Percentiles rank a stretch among this genome's conserved stretches.
Conservation (phyloP, 192 early-diverging fungal genomes). For the Backusella sp. region DNA sequence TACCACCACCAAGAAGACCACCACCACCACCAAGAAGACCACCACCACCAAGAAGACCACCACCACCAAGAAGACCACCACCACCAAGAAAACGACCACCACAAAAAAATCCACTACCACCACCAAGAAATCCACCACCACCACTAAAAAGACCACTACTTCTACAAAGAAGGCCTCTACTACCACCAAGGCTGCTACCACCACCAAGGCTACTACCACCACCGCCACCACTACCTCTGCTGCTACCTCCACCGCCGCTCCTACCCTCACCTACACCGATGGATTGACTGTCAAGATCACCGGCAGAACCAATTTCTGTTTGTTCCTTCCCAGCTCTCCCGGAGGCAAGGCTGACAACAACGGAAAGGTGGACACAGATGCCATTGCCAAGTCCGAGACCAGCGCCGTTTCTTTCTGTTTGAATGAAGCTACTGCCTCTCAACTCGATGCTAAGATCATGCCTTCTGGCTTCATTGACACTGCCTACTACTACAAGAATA, state of each 20-base stretch:
- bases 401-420: conserved; percentile 45
- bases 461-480: conserved; percentile 26
- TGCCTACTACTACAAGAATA: conserved; percentile 26
- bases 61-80: background rate
- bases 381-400: conserved; percentile 43
- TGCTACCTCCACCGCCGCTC: background rate
- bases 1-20: background rate
- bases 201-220: background rate
- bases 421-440: background rate
- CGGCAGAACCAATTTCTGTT: conserved; percentile 27
- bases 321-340: conserved; percentile 35
- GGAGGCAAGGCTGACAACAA: conserved; percentile 30
- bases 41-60: background rate
- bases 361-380: conserved; percentile 16
- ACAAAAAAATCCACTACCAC: conserved; percentile 20
- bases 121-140: background rate
- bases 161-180: conserved; percentile 4
- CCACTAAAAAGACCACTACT: background rate
- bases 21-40: background rate
- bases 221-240: conserved; percentile 6
- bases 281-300: conserved; percentile 22
- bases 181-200: conserved; percentile 14
- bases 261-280: conserved; percentile 4
- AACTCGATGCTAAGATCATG: conserved; percentile 29
- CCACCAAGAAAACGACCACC: conserved; percentile 2